phyloP scores from a whole-genome alignment of 2,329 filamentous ascomycete species.

The Fusarium verticillioides region DNA sequence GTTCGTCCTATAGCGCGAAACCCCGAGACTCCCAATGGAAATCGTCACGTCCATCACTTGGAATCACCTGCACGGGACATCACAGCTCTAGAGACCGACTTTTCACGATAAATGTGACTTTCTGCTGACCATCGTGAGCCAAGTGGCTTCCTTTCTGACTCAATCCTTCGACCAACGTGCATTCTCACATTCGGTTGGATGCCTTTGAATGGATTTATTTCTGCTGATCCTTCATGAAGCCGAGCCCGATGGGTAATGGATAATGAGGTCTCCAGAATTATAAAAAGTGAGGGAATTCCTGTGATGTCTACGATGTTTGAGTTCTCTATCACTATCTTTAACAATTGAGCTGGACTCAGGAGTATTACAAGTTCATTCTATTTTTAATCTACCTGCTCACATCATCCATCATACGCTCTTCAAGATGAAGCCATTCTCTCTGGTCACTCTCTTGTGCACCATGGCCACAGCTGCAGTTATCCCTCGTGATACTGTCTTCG shows the following conservation, averaged over 20 bases:
- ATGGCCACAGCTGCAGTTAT: constrained; percentile 39
- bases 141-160: constrained; percentile 26
- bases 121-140: constrained; percentile 22
- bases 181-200: constrained; percentile 32
- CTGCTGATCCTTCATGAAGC: constrained; percentile 30
- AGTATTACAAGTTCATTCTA: neutral
- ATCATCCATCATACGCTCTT: neutral
- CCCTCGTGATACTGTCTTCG: constrained; percentile 35
- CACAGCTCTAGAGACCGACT: constrained; percentile 34
- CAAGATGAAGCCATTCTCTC: constrained; percentile 35
- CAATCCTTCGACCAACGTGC: constrained; percentile 35
- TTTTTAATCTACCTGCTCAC: constrained; percentile 1
- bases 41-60: constrained; percentile 36
- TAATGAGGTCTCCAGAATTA: neutral
- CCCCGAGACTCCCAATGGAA: constrained; percentile 38
- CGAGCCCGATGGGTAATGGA: neutral
- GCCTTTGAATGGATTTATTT: constrained; percentile 25
- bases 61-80: constrained; percentile 43
- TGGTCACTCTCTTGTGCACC: constrained; percentile 36
- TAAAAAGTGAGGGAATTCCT: constrained; percentile 23
- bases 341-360: constrained; percentile 24
- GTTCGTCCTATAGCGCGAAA: constrained; percentile 36
- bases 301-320: neutral
- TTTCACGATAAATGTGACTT: constrained; percentile 25
- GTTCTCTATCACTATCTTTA: neutral